A percentile compares a stretch with the other conserved stretches of the same genome.
These are phyloP conservation scores for Dichotomocladium elegans DNA, from an alignment of 371 early-diverging fungal genomes.

Conservation along the genomic window DNA sequence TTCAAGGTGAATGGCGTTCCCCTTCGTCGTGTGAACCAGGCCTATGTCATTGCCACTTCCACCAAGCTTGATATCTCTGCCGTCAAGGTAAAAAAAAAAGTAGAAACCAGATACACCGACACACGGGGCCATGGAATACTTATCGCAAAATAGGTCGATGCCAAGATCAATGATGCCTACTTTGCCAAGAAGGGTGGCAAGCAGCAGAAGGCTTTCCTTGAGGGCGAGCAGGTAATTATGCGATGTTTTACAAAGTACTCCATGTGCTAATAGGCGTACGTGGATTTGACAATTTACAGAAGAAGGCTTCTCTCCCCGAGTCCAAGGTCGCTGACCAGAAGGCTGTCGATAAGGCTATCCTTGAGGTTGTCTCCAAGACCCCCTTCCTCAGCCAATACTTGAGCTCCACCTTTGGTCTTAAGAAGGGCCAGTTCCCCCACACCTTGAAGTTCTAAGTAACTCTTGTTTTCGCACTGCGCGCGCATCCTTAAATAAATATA, in stretches of 20 bases:
- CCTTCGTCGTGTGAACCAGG: constrained; percentile 94
- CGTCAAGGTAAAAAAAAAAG: constrained; percentile 52
- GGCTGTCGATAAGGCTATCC: constrained; percentile 75
- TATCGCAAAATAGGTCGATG: constrained; percentile 44
- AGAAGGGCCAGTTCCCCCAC: constrained; percentile 96
- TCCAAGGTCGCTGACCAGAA: constrained; percentile 76
- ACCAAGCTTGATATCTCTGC: constrained; percentile 89
- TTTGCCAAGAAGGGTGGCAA: constrained; percentile 79
- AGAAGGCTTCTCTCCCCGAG: constrained; percentile 61
- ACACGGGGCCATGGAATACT: not conserved
- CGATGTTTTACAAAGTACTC: not conserved
- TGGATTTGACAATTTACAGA: not conserved
- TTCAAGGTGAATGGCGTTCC: constrained; percentile 98
- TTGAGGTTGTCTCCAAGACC: constrained; percentile 77
- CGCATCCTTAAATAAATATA: not conserved
- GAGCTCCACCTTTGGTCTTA: constrained; percentile 78
- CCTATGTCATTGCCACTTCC: constrained; percentile 96
- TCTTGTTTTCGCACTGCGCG: not conserved
- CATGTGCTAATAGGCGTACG: not conserved
- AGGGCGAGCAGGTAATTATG: constrained; percentile 56
- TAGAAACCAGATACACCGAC: not conserved
- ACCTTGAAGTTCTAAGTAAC: constrained; percentile 80
- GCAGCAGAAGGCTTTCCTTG: constrained; percentile 86
- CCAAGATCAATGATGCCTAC: constrained; percentile 89
- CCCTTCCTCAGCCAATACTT: constrained; percentile 86